Conservation (phyloP, 139 green algal species). For the Mesostigma viride region DNA sequence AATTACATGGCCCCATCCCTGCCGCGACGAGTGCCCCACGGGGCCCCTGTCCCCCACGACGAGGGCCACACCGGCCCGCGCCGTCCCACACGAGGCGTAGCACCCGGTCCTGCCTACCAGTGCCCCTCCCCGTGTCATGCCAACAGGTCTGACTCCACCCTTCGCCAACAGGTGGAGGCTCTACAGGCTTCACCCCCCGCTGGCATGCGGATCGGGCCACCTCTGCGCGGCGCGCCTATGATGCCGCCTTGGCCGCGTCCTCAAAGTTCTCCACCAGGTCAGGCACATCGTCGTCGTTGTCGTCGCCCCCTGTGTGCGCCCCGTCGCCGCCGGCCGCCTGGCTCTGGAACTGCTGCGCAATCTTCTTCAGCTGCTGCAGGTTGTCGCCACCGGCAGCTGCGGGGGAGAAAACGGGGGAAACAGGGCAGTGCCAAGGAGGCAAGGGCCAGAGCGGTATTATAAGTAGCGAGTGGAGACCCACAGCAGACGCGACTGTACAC, state of each 20-base stretch:
- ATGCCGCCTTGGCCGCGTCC: slow-evolving; percentile 36
- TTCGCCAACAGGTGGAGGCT: no score
- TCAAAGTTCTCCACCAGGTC: slow-evolving; percentile 89
- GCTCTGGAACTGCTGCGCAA: slow-evolving; percentile 45
- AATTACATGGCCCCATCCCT: no score
- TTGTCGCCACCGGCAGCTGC: slow-evolving; percentile 55
- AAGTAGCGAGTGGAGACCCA: neutral
- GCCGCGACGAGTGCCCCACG: no score
- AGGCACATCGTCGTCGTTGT: slow-evolving; percentile 74
- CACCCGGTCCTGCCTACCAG: no score
- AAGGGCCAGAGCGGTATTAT: neutral
- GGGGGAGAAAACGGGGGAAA: neutral
- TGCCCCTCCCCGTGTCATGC: no score
- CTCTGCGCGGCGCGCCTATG: no score
- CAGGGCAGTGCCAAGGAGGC: neutral
- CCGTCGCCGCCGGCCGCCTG: slow-evolving; percentile 26
- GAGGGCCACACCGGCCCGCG: no score
- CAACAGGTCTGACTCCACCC: no score
- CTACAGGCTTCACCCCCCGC: no score
- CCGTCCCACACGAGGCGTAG: no score
- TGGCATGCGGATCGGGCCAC: no score
- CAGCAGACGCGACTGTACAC: neutral
- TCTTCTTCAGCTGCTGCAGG: slow-evolving; percentile 68
- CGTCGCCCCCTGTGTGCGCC: slow-evolving; percentile 43
- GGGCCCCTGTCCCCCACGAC: no score